These are phyloP conservation scores for Rossbeevera mucosa DNA, from an alignment of 768 basidiomycete genomes.

Conservation along the genomic window DNA sequence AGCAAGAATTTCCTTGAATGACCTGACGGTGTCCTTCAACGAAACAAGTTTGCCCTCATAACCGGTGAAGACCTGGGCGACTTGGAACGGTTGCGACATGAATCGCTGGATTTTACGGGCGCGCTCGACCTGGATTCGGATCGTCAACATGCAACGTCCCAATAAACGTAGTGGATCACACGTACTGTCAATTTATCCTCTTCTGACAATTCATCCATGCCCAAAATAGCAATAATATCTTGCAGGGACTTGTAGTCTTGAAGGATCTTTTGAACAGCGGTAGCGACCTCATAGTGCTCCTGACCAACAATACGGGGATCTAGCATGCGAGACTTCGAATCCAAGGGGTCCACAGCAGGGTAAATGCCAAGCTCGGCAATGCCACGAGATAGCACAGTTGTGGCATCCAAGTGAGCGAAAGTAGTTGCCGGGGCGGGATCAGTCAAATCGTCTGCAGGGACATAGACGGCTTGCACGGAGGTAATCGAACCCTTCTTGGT, in stretches of 20 bases:
- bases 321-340: constrained; percentile 99
- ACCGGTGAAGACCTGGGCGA: constrained; percentile 99
- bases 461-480: constrained; percentile 99
- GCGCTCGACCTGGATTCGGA: constrained; percentile 74
- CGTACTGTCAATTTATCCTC: constrained; percentile 89
- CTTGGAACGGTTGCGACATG: constrained; percentile 99
- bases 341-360: constrained; percentile 98
- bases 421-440: constrained; percentile 99
- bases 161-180: neutral
- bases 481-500: constrained; percentile 99
- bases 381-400: constrained; percentile 97
- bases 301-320: constrained; percentile 96
- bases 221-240: constrained; percentile 99
- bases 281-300: constrained; percentile 96
- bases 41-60: constrained; percentile 97
- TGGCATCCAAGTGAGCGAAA: constrained; percentile 99
- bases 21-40: constrained; percentile 92
- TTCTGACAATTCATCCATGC: constrained; percentile 99
- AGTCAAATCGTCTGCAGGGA: constrained; percentile 99
- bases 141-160: constrained; percentile 2
- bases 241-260: constrained; percentile 96
- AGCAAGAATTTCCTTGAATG: constrained; percentile 96
- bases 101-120: constrained; percentile 98
- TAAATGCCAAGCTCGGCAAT: constrained; percentile 99
- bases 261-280: constrained; percentile 94